Evolutionary conservation across 257 asterid species (phyloP).

Genomic region (Solanum chiquidenum): DNA sequence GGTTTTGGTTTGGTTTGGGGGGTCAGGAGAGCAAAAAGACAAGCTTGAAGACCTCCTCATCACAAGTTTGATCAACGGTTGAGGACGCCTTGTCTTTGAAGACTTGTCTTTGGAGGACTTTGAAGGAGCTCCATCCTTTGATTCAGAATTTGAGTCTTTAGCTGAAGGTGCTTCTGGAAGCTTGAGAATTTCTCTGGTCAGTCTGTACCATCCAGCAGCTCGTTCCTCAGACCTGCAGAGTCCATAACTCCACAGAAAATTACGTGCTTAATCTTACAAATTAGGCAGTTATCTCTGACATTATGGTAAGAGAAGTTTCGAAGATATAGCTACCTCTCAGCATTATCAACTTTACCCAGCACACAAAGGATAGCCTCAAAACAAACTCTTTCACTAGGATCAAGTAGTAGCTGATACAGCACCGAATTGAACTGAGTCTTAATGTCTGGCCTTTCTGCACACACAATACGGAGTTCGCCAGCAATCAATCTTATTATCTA

Average conservation of each 20-base stretch:
- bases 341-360: constrained; percentile 75
- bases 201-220: constrained; percentile 97
- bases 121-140: constrained; percentile 50
- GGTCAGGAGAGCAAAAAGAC: neutral
- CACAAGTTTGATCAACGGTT: constrained; percentile 93
- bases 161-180: constrained; percentile 81
- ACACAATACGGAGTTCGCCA: neutral
- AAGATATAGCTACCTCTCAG: constrained; percentile 60
- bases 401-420: constrained; percentile 92
- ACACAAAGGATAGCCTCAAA: constrained; percentile 96
- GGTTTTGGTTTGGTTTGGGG: neutral
- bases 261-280: neutral
- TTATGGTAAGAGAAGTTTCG: neutral
- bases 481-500: neutral
- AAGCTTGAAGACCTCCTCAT: constrained; percentile 73
- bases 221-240: constrained; percentile 82
- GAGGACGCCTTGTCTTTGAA: constrained; percentile 79
- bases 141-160: constrained; percentile 56
- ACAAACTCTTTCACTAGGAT: constrained; percentile 98
- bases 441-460: constrained; percentile 81
- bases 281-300: neutral
- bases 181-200: constrained; percentile 87
- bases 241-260: neutral
- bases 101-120: constrained; percentile 74
- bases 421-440: constrained; percentile 74